phyloP scores from a whole-genome alignment of 805 yeast species.

The Pichia sporocuriosa region DNA sequence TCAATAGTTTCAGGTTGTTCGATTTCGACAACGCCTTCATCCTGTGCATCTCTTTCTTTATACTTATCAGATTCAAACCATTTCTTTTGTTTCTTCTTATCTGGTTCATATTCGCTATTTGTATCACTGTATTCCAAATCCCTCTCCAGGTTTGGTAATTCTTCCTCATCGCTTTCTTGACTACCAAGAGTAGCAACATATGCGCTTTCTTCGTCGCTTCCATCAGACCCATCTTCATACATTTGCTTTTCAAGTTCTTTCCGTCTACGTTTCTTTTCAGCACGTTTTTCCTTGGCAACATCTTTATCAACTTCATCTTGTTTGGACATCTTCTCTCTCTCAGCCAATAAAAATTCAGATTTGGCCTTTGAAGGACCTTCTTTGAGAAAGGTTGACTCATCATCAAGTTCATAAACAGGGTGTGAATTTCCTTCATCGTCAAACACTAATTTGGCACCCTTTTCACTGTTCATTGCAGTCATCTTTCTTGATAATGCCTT shows the following conservation, averaged over 20 bases:
- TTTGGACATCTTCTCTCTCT: constrained; percentile 57
- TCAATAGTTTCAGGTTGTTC: constrained; percentile 88
- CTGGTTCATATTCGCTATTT: constrained; percentile 18
- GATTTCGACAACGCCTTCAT: constrained; percentile 51
- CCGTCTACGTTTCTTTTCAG: constrained; percentile 84
- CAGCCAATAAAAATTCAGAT: constrained; percentile 57
- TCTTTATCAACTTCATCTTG: constrained; percentile 76
- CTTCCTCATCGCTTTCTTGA: constrained; percentile 17
- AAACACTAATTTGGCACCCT: constrained; percentile 72
- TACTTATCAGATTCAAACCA: constrained; percentile 40
- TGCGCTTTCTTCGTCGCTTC: constrained; percentile 30
- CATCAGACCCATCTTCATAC: constrained; percentile 30
- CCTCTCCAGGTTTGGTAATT: constrained; percentile 6
- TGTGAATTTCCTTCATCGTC: constrained; percentile 95
- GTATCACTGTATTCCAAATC: constrained; percentile 8
- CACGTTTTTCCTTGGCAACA: constrained; percentile 67
- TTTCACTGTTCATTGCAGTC: constrained; percentile 43
- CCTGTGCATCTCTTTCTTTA: constrained; percentile 18
- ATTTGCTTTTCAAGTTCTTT: constrained; percentile 65
- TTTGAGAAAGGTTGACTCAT: constrained; percentile 77
- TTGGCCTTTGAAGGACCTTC: constrained; percentile 57
- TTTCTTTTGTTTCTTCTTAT: constrained; percentile 34
- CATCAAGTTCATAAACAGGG: constrained; percentile 83
- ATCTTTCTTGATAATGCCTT: constrained; percentile 83
- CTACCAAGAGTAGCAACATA: constrained; percentile 22